These are phyloP conservation scores for Solanum ossicruentum DNA, from an alignment of 257 asterid species.

Conservation along the genomic window DNA sequence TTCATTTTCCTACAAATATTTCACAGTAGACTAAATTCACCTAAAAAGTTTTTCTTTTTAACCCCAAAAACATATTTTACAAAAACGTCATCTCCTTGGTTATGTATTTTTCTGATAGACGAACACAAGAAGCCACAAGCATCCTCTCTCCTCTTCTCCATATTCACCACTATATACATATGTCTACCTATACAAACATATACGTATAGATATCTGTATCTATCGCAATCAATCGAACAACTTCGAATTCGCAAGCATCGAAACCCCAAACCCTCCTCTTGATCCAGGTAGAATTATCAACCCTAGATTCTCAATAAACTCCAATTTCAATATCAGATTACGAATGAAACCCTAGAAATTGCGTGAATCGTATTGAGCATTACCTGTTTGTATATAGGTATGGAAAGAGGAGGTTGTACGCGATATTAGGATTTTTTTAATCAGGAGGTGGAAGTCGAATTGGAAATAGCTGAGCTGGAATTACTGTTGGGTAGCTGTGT, in stretches of 20 bases:
- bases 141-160: not conserved
- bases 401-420: not conserved
- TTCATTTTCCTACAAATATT: no score
- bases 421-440: not conserved
- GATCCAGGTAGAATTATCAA: conserved; percentile 23
- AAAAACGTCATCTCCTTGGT: conserved; percentile 26
- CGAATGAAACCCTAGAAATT: conserved; percentile 5
- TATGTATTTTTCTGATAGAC: conserved; percentile 3
- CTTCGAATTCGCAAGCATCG: conserved; percentile 16
- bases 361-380: not conserved
- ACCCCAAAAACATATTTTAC: not conserved
- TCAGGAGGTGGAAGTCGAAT: not conserved
- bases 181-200: not conserved
- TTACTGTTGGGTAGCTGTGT: conserved; percentile 3
- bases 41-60: not conserved
- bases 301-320: conserved; percentile 8
- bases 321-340: conserved; percentile 17
- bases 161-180: conserved; percentile 1
- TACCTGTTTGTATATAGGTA: not conserved
- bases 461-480: not conserved
- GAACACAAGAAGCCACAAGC: not conserved
- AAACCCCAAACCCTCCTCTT: conserved; percentile 1
- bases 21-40: not conserved
- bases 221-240: conserved; percentile 13
- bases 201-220: not conserved